A percentile compares a stretch with the other conserved stretches of the same genome.
Evolutionary conservation across 192 early-diverging fungal species (phyloP).

Genomic region (Entomortierella lignicola): DNA sequence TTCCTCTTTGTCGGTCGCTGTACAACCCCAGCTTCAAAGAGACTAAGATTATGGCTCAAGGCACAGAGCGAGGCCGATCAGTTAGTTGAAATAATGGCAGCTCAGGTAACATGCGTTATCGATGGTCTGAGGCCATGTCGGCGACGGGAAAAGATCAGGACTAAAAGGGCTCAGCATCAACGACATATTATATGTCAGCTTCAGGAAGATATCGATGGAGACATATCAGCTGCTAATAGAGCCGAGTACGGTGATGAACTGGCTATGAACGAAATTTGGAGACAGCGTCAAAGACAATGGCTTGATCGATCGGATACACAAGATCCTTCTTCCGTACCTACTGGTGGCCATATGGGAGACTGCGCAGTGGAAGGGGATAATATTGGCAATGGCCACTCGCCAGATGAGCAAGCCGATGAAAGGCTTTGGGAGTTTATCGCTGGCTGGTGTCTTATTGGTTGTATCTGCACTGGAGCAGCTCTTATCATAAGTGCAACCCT

Average conservation of each 20-base stretch:
- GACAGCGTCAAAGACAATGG: constrained; percentile 19
- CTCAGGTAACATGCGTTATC: constrained; percentile 60
- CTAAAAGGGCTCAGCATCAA: constrained; percentile 8
- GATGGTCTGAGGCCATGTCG: constrained; percentile 60
- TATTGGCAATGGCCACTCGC: neutral
- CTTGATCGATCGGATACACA: constrained; percentile 3
- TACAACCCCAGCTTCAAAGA: constrained; percentile 61
- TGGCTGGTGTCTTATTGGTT: constrained; percentile 36
- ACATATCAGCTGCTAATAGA: constrained; percentile 29
- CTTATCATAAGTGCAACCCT: constrained; percentile 22
- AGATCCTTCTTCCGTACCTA: neutral
- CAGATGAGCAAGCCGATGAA: constrained; percentile 13
- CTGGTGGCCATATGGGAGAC: neutral
- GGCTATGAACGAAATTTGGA: constrained; percentile 25
- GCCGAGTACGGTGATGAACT: constrained; percentile 8
- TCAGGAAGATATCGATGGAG: neutral
- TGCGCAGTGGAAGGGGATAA: neutral
- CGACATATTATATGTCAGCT: constrained; percentile 10
- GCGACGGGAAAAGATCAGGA: constrained; percentile 53
- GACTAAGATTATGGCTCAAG: constrained; percentile 64
- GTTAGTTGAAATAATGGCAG: constrained; percentile 66
- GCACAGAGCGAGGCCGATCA: constrained; percentile 70
- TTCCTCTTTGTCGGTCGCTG: constrained; percentile 66
- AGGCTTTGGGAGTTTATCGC: constrained; percentile 38
- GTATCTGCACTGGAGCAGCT: constrained; percentile 14